These are phyloP conservation scores for Collariella sp. DNA, from an alignment of 495 filamentous ascomycete species.

Conservation along the genomic window DNA sequence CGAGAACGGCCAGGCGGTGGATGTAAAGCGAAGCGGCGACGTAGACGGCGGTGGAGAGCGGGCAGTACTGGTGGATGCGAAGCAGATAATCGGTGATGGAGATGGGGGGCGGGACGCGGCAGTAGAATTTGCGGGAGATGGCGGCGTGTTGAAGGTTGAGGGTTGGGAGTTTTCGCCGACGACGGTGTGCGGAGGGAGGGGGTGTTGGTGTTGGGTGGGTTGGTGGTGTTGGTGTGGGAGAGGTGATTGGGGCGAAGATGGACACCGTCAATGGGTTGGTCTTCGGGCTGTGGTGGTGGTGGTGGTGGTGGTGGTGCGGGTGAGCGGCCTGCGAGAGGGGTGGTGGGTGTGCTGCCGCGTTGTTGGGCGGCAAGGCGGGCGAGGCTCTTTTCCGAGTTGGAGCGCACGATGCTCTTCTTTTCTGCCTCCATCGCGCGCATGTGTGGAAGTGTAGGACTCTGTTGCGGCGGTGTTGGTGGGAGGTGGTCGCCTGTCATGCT, in stretches of 20 bases:
- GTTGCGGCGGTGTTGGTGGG: conserved; percentile 62
- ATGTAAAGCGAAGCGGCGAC: conserved; percentile 91
- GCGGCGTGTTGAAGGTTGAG: conserved; percentile 63
- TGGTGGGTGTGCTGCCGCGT: conserved; percentile 16
- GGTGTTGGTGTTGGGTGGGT: conserved; percentile 7
- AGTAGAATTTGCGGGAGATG: conserved; percentile 85
- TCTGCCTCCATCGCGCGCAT: conserved; percentile 50
- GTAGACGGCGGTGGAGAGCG: conserved; percentile 92
- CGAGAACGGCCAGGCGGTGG: conserved; percentile 63
- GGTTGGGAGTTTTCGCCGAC: conserved; percentile 55
- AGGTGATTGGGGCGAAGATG: conserved; percentile 21
- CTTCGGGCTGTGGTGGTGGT: conserved; percentile 4
- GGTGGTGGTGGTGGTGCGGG: conserved; percentile 8
- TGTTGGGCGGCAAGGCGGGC: conserved; percentile 25
- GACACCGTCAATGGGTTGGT: conserved; percentile 36
- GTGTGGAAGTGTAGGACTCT: conserved; percentile 51
- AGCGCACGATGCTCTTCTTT: conserved; percentile 48
- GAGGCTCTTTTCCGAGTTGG: conserved; percentile 42
- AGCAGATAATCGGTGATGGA: conserved; percentile 74
- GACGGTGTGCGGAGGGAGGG: conserved; percentile 42
- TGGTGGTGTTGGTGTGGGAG: conserved; percentile 8
- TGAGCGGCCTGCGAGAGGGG: conserved; percentile 16
- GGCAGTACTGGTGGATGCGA: conserved; percentile 82
- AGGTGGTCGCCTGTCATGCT: conserved; percentile 62
- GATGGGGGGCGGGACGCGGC: conserved; percentile 73